These are phyloP conservation scores for Lactarius psammicola DNA, from an alignment of 768 basidiomycete genomes.

Conservation along the genomic window DNA sequence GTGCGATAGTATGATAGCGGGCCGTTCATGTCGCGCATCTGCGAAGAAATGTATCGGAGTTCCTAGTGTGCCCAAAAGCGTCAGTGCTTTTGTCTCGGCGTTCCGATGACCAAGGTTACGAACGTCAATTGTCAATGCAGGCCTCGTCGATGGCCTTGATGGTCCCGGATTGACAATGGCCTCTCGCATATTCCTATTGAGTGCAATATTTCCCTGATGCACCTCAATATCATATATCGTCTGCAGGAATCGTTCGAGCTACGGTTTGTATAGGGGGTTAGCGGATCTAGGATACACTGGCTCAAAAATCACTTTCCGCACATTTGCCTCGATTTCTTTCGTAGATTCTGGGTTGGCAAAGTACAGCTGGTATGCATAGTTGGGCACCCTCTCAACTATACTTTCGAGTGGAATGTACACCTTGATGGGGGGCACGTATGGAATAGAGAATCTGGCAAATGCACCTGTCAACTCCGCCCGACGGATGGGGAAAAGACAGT, in stretches of 20 bases:
- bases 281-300: not conserved
- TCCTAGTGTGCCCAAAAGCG: conserved; percentile 44
- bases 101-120: not conserved
- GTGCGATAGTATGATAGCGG: conserved; percentile 81
- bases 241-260: conserved; percentile 31
- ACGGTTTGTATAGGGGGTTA: not conserved
- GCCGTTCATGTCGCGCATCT: conserved; percentile 56
- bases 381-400: conserved; percentile 50
- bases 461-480: not conserved
- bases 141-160: conserved; percentile 1
- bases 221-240: conserved; percentile 19
- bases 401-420: conserved; percentile 51
- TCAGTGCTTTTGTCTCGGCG: not conserved
- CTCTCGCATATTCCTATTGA: conserved; percentile 23
- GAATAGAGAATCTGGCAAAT: conserved; percentile 55
- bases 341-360: conserved; percentile 55
- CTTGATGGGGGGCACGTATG: conserved; percentile 59
- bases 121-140: conserved; percentile 27
- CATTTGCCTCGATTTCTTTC: conserved; percentile 55
- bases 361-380: conserved; percentile 67
- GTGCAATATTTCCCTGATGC: not conserved
- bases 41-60: conserved; percentile 48
- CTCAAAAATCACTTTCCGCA: conserved; percentile 33
- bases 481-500: conserved; percentile 7
- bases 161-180: conserved; percentile 12